Base-by-base conservation (phyloP, 495 filamentous ascomycete genomes). In the Podospora pseudopauciseta region DNA sequence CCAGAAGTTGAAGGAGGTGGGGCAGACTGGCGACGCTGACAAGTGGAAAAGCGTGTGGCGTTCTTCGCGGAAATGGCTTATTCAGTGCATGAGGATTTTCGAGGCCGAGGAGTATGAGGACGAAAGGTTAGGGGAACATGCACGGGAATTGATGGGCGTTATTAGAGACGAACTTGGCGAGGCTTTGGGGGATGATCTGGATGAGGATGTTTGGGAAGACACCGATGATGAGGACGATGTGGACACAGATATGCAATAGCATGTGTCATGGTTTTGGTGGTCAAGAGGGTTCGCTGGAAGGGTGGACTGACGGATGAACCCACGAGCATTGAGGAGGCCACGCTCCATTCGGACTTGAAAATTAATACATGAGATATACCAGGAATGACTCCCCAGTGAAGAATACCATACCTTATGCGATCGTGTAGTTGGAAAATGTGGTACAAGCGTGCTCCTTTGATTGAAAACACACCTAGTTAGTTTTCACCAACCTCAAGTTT, bases 21-120 rank as follows among this genome's bases (percentile, higher is more conserved):
- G 16, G 6, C 71, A 75, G 63, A 68, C 55, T 26, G 60, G 60
- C 55, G 76, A 76, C n/a, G 80, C 74, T 53, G 80, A 84, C 62
- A 77, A 77, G 67, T 81, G 78, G 70, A 82, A 81, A 65, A 76
- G 76, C 0, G 75, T 80, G 19, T 85, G 86, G 84, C 83, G 82
- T 49, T 84, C 85, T 1, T 85, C 87, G 67, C 79, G 86, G 62
- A 85, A 87, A 57, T 88, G 87, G 87, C 80, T 91, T 15, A 80
- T 82, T 18, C 85, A 85, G 62, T 86, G 86, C 68, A 78, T 90
- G 19, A 83, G 84, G 69, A 80, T 90, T 9, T 91, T 86, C 71
- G 71, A 81, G 23, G 72, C 80, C 68, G 85, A 90, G 60, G 87
- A 90, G 23, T 92, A 91, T 73, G 90, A 92, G 71, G 90, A 92